phyloP scores from a whole-genome alignment of 768 basidiomycete genomes.

The Amanita brunnescens region DNA sequence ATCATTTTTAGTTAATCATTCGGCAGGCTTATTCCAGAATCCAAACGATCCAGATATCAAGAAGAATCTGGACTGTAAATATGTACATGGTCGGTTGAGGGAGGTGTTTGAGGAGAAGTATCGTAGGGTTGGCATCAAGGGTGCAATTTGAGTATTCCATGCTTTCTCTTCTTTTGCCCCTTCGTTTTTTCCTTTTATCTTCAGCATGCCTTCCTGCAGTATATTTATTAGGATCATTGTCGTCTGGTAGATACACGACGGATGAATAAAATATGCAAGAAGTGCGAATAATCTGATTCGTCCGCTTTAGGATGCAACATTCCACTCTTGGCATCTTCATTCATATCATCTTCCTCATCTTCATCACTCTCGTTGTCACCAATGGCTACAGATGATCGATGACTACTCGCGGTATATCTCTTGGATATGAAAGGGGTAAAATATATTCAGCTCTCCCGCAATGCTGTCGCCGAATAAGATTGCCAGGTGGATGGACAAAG shows the following conservation, averaged over 20 bases:
- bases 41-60: conserved; percentile 51
- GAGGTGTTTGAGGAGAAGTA: conserved; percentile 74
- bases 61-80: conserved; percentile 67
- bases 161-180: conserved; percentile 52
- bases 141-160: conserved; percentile 59
- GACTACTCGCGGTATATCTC: conserved; percentile 88
- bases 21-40: conserved; percentile 58
- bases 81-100: conserved; percentile 44
- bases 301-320: neutral
- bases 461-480: conserved; percentile 25
- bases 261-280: neutral
- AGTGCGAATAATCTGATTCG: neutral
- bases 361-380: conserved; percentile 68
- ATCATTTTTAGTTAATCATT: conserved; percentile 64
- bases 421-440: conserved; percentile 95
- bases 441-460: conserved; percentile 75
- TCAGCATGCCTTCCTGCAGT: conserved; percentile 25
- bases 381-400: conserved; percentile 49
- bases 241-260: neutral
- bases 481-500: conserved; percentile 13
- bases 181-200: conserved; percentile 44
- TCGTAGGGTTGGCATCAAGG: conserved; percentile 83
- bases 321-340: conserved; percentile 37
- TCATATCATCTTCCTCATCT: conserved; percentile 51
- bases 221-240: neutral